Conservation (phyloP, 345 rosid species). For the Boechera divaricarpa region DNA sequence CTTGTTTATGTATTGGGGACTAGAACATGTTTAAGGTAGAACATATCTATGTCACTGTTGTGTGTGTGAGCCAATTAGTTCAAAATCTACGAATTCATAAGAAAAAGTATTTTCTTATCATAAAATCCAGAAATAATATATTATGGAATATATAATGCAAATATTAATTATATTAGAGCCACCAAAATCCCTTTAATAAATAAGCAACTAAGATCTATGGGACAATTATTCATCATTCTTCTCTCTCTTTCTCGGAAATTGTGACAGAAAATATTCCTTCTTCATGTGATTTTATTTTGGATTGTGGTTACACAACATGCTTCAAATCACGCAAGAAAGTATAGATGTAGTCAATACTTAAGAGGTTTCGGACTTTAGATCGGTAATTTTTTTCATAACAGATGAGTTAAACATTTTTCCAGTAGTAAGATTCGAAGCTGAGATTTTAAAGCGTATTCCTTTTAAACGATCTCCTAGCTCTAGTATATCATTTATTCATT, state of each 20-base stretch:
- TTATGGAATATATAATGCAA: background rate
- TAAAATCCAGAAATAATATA: background rate
- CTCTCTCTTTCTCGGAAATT: slow-evolving; percentile 28
- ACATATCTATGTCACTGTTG: background rate
- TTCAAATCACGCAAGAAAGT: slow-evolving; percentile 4
- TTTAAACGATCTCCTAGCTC: background rate
- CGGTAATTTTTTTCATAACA: background rate
- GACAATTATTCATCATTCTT: slow-evolving; percentile 41
- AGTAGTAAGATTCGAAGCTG: background rate
- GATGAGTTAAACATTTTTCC: background rate
- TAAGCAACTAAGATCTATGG: slow-evolving; percentile 36
- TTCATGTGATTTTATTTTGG: slow-evolving; percentile 44
- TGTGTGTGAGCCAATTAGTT: background rate
- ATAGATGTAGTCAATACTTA: background rate
- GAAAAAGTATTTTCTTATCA: background rate
- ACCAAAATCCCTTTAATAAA: slow-evolving; percentile 15
- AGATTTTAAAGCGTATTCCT: background rate
- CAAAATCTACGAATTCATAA: background rate
- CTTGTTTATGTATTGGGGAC: background rate
- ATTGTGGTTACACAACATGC: slow-evolving; percentile 35
- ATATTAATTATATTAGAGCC: background rate
- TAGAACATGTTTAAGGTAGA: background rate
- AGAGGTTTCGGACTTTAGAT: background rate
- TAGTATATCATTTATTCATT: background rate
- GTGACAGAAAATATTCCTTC: slow-evolving; percentile 45